Base-by-base conservation (phyloP, 1,284 basidiomycete genomes). In the Ustilago hordei region DNA sequence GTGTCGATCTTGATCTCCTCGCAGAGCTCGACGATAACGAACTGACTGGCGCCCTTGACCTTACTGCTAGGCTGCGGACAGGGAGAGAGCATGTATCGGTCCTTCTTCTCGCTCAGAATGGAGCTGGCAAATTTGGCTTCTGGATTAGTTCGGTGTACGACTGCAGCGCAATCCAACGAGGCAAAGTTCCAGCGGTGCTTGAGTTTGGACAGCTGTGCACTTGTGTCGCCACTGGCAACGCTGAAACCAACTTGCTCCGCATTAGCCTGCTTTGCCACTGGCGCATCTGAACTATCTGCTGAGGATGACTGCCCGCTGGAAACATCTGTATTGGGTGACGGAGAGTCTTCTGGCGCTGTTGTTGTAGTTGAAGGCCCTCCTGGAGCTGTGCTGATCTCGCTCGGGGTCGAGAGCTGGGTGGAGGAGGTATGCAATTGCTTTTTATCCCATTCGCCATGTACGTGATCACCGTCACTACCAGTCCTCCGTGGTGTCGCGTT, bases 1-100 rank as follows among this genome's bases (percentile, higher is more conserved):
- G 95, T 96, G 86, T 99, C 95, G 81, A 98, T 94, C 55, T 93
- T 89, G 79, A 99, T 95, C 86, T 98, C 96, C 80, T 98, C 95
- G 87, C 97, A 99, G 7, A 98, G 91, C 87, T 99, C 97, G 50
- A 98, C 92, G 34, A 98, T 91, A 23, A 98, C 93, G 86, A 92
- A 98, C 82, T 97, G 94, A 19, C 77, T 70, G 19, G 66, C 60
- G 8, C 57, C 55, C 36, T 66, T 55, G n/a, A 56, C 53, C 39
- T 57, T 69, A 19, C 67, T 38, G n/a, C 64, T 52, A 8, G 32
- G 23, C 6, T 54, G 57, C 32, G 90, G 89, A 83, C 97, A 99
- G 0, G 96, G 96, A 60, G 93, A 95, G 74, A 98, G 92, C 96
- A 99, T 97, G 89, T 99, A 99, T 75, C 92, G 89, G 87, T 99